Base-by-base conservation (phyloP, 495 filamentous ascomycete species). In the Xylaria palmicola region DNA sequence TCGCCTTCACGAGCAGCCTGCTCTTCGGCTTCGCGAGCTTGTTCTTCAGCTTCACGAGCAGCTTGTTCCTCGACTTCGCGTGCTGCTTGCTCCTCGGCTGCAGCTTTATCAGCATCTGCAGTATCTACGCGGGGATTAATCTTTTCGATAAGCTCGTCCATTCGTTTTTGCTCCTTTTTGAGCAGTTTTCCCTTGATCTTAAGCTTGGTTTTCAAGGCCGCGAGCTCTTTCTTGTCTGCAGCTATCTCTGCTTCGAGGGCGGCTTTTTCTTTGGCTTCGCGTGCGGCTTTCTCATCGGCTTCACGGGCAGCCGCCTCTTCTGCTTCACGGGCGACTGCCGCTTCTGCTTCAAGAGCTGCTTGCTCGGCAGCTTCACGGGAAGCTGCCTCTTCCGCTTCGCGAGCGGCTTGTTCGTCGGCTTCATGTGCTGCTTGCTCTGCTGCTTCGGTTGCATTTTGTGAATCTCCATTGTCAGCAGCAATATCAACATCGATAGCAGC, bases 121-220 rank as follows among this genome's bases (percentile, higher is more conserved):
- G 53, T 13, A 30, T 10, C 22, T 27, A n/a, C 41, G n/a, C 68
- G 67, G 19, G 69, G 72, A 7, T 74, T 62, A 37, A 69, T 68
- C 61, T 65, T 74, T 52, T 70, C 68, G 32, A 66, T 72, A 26
- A 76, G 72, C 55, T 79, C 67, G 34, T 79, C 66, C 9, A 74
- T 58, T 43, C 76, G 74, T 63, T 68, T 68, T 34, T 68, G 68
- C 34, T 74, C 71, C 19, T 66, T 73, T 49, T 65, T 68, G 45
- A 19, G 62, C n/a, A 75, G 51, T 50, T 70, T 76, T 43, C 64
- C 67, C 41, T 63, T 68, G 36, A 50, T 70, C 24, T 50, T 54
- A 9, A 50, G 62, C 57, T 69, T 71, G 9, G 64, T 29, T 6
- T 58, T 63, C 9, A 72, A 60, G 19, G 20, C 17, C 0, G 32